Conservation (phyloP, 2,329 filamentous ascomycete genomes). For the Cercospora sp. region DNA sequence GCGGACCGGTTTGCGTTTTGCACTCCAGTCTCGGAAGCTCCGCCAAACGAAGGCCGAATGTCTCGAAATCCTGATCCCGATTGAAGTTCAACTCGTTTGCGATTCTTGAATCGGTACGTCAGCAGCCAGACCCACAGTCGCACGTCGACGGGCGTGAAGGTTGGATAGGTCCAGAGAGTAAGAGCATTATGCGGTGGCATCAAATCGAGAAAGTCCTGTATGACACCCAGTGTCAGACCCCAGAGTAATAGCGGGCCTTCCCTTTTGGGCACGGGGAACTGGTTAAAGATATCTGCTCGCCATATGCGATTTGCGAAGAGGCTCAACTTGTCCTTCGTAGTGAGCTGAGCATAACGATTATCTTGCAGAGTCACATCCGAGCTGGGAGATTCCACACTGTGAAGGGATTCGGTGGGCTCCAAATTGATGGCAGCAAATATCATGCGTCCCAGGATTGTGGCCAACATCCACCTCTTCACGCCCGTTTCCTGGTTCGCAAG, state of each 20-base stretch:
- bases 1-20: constrained; percentile 8
- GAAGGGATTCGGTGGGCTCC: constrained; percentile 61
- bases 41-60: constrained; percentile 33
- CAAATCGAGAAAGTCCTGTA: constrained; percentile 68
- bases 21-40: constrained; percentile 29
- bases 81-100: constrained; percentile 46
- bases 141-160: constrained; percentile 65
- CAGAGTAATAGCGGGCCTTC: constrained; percentile 61
- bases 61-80: constrained; percentile 32
- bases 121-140: constrained; percentile 60
- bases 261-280: constrained; percentile 39
- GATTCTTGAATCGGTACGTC: constrained; percentile 58
- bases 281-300: constrained; percentile 34
- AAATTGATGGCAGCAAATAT: constrained; percentile 66
- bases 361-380: constrained; percentile 30
- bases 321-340: constrained; percentile 20
- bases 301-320: constrained; percentile 24
- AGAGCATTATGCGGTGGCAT: constrained; percentile 65
- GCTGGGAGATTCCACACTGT: constrained; percentile 50
- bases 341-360: constrained; percentile 30
- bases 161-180: constrained; percentile 66
- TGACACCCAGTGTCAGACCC: constrained; percentile 67
- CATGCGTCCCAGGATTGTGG: constrained; percentile 64
- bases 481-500: constrained; percentile 58
- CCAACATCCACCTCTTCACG: constrained; percentile 56